These are phyloP conservation scores for Arabidopsis arenosa DNA, from an alignment of 345 rosid species.

Conservation along the genomic window DNA sequence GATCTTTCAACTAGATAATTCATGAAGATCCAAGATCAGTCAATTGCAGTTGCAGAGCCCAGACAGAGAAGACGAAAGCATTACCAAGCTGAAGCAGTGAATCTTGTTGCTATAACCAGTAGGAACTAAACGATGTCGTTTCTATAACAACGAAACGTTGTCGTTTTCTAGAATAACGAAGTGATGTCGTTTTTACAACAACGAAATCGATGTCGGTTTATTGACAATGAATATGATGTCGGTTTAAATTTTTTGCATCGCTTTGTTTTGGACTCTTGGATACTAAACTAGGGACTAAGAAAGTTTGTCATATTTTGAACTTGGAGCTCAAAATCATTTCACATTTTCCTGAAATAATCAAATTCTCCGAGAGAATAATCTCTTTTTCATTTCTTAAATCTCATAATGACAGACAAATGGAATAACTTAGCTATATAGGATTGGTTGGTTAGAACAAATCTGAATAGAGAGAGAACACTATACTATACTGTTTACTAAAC, in stretches of 20 bases:
- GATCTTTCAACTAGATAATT: not conserved
- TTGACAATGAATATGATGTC: no score
- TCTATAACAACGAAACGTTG: not conserved
- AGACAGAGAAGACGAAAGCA: not conserved
- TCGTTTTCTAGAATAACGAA: not conserved
- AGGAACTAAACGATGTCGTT: not conserved
- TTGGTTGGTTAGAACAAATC: conserved; percentile 3
- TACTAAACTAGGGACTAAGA: not conserved
- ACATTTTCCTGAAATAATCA: not conserved
- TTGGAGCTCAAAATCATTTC: not conserved
- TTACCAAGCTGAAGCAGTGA: not conserved
- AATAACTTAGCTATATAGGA: not conserved
- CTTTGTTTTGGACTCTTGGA: not conserved
- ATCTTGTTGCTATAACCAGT: not conserved
- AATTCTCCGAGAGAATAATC: not conserved
- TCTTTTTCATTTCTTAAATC: not conserved
- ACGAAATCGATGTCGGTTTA: not conserved
- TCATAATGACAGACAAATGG: not conserved
- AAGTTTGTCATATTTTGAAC: not conserved
- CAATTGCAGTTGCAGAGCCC: not conserved
- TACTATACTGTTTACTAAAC: conserved; percentile 46
- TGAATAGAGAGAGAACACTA: not conserved
- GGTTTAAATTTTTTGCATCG: not conserved
- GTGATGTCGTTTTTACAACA: not conserved
- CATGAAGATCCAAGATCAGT: conserved; percentile 33